phyloP scores from a whole-genome alignment of 805 yeast species.

The Candida ovalis region DNA sequence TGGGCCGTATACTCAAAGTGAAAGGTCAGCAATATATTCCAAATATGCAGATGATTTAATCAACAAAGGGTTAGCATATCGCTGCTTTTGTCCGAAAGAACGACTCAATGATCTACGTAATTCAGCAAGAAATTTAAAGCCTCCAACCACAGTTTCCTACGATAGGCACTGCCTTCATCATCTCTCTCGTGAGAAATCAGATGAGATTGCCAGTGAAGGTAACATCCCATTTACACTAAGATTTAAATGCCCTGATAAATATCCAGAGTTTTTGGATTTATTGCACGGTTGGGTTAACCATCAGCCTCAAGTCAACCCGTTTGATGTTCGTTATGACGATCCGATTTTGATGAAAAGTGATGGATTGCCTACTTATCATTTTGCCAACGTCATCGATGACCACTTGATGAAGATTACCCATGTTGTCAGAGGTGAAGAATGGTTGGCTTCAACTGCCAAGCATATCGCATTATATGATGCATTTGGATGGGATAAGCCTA shows the following conservation, averaged over 20 bases:
- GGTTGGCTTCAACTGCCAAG: slow-evolving; percentile 95
- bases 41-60: slow-evolving; percentile 55
- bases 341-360: slow-evolving; percentile 89
- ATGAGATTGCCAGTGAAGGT: slow-evolving; percentile 30
- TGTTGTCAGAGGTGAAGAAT: slow-evolving; percentile 95
- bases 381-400: slow-evolving; percentile 95
- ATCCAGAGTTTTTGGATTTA: slow-evolving; percentile 66
- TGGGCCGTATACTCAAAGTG: slow-evolving; percentile 86
- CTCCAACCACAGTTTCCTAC: slow-evolving; percentile 90
- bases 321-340: slow-evolving; percentile 82
- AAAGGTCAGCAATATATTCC: slow-evolving; percentile 63
- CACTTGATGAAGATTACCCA: slow-evolving; percentile 90
- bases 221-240: slow-evolving; percentile 53
- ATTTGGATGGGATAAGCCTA: slow-evolving; percentile 81
- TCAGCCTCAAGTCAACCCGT: slow-evolving; percentile 72
- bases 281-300: slow-evolving; percentile 73
- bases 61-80: slow-evolving; percentile 69
- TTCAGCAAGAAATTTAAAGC: slow-evolving; percentile 68
- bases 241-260: slow-evolving; percentile 68
- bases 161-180: slow-evolving; percentile 72
- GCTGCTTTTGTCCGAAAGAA: slow-evolving; percentile 83
- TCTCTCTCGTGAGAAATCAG: slow-evolving; percentile 38
- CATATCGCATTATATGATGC: slow-evolving; percentile 85
- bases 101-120: slow-evolving; percentile 64
- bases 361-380: slow-evolving; percentile 92